phyloP scores from a whole-genome alignment of 305 asterid species.

The Rubia peregrina region DNA sequence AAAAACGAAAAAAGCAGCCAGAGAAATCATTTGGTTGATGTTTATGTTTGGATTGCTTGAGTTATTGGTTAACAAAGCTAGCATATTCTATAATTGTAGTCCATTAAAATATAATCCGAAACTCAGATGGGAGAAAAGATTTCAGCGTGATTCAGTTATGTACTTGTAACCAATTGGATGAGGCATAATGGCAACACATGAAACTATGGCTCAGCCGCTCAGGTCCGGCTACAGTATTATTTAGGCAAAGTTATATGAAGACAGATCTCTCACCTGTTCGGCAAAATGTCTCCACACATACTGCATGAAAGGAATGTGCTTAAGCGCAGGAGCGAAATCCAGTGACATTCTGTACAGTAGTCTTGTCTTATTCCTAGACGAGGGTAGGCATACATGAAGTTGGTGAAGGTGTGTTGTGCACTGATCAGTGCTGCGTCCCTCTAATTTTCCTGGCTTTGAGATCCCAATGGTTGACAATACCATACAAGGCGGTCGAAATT shows the following conservation, averaged over 20 bases:
- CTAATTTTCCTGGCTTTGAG: slow-evolving; percentile 81
- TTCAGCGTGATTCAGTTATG: neutral
- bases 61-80: neutral
- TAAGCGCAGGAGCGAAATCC: slow-evolving; percentile 77
- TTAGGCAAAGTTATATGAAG: neutral
- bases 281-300: slow-evolving; percentile 82
- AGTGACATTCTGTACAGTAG: slow-evolving; percentile 85
- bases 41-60: neutral
- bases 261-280: slow-evolving; percentile 43
- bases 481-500: slow-evolving; percentile 87
- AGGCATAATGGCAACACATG: neutral
- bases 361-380: slow-evolving; percentile 73
- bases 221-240: neutral
- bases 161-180: neutral
- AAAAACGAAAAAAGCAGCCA: neutral
- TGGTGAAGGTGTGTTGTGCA: slow-evolving; percentile 89
- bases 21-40: neutral
- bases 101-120: neutral
- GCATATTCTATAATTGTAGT: neutral
- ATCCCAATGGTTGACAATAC: slow-evolving; percentile 86
- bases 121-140: neutral
- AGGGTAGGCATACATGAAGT: slow-evolving; percentile 79
- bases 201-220: neutral
- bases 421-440: slow-evolving; percentile 71
- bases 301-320: slow-evolving; percentile 73